These are phyloP conservation scores for Rhododendron mucronatum DNA, from an alignment of 148 eudicot genomes.

Conservation along the genomic window DNA sequence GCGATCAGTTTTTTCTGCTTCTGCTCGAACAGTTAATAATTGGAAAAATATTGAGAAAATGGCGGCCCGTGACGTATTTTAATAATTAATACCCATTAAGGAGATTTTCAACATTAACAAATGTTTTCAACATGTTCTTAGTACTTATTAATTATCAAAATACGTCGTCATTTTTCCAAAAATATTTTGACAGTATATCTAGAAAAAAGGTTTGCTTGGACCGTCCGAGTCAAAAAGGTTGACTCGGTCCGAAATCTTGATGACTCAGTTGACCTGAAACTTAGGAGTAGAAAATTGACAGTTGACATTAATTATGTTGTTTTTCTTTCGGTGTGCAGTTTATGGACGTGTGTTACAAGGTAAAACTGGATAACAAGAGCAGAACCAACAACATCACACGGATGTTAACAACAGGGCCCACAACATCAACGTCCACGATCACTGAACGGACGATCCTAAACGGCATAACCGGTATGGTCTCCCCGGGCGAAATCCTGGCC, in stretches of 20 bases:
- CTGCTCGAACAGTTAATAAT: background rate
- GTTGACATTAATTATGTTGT: background rate
- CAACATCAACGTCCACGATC: constrained; percentile 18
- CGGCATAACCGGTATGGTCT: constrained; percentile 62
- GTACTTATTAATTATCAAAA: too few species aligned
- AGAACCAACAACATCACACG: constrained; percentile 14
- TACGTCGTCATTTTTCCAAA: background rate
- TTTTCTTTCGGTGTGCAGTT: constrained; percentile 41
- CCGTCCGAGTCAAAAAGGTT: background rate
- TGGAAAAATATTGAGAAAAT: background rate
- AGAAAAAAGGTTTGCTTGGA: background rate
- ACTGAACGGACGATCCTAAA: constrained; percentile 50
- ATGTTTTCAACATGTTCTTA: too few species aligned
- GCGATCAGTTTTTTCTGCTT: background rate
- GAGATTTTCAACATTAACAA: too few species aligned
- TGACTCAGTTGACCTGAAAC: constrained; percentile 7
- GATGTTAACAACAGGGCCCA: constrained; percentile 16
- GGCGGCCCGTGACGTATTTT: too few species aligned
- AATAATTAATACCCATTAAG: too few species aligned
- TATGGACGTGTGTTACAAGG: constrained; percentile 56
- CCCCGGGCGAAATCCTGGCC: constrained; percentile 82
- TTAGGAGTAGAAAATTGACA: background rate
- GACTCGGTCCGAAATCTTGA: background rate
- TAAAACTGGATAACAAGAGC: constrained; percentile 35
- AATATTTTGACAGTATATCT: background rate